phyloP scores from a whole-genome alignment of 192 early-diverging fungal species.

The Backusella westeae region DNA sequence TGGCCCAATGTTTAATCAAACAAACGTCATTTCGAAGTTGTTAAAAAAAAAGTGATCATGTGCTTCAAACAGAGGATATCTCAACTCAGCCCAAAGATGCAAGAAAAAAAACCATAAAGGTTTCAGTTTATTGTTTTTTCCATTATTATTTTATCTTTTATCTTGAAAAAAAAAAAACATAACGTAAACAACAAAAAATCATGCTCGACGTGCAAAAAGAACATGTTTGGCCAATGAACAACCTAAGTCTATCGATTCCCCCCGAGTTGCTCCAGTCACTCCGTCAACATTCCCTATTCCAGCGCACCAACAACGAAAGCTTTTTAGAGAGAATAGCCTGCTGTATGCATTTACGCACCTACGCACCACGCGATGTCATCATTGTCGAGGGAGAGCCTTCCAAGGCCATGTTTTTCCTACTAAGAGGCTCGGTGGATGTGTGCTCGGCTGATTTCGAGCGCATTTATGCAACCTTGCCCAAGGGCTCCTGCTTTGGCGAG shows the following conservation, averaged over 20 bases:
- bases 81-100: background rate
- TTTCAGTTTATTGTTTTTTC: conserved; percentile 2
- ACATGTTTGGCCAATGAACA: background rate
- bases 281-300: conserved; percentile 33
- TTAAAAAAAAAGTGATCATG: background rate
- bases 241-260: conserved; percentile 16
- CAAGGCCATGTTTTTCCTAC: conserved; percentile 54
- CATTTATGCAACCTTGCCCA: conserved; percentile 52
- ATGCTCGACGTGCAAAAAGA: conserved; percentile 16
- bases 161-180: background rate
- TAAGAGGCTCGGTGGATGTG: conserved; percentile 48
- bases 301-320: conserved; percentile 29
- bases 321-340: conserved; percentile 33
- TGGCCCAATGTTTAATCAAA: background rate
- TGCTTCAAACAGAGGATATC: background rate
- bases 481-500: conserved; percentile 78
- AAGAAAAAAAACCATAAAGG: background rate
- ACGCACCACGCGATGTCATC: conserved; percentile 25
- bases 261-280: conserved; percentile 24
- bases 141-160: background rate
- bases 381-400: conserved; percentile 42
- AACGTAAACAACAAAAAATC: background rate
- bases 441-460: conserved; percentile 49
- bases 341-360: conserved; percentile 30
- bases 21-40: background rate